These are phyloP conservation scores for Catharanthus roseus DNA, from an alignment of 257 asterid species.

Conservation along the genomic window DNA sequence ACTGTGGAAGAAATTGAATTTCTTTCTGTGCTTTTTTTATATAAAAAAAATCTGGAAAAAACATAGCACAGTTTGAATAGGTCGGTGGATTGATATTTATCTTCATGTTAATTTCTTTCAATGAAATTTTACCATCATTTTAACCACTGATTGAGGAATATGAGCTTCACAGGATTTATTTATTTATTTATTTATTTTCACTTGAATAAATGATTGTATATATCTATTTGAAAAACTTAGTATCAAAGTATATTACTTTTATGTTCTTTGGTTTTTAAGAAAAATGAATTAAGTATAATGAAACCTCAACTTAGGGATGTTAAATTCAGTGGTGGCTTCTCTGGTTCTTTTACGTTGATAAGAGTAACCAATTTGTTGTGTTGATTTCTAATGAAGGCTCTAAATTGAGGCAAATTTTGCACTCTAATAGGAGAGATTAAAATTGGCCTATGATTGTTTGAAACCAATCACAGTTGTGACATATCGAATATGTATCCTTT, in stretches of 20 bases:
- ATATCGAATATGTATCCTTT: background rate
- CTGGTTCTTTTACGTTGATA: background rate
- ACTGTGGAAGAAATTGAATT: background rate
- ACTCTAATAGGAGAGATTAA: background rate
- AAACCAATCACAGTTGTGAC: no score
- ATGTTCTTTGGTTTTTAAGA: background rate
- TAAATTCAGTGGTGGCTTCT: background rate
- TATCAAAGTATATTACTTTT: background rate
- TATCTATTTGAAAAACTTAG: background rate
- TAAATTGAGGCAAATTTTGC: background rate
- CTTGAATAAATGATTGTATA: no score
- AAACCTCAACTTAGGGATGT: background rate
- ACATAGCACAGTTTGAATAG: background rate
- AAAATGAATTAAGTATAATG: background rate
- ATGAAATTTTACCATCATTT: background rate
- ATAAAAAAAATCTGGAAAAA: background rate
- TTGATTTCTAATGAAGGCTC: background rate
- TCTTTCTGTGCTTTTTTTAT: background rate
- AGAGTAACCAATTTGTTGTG: background rate
- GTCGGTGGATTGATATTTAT: background rate
- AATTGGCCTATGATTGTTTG: background rate
- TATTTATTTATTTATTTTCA: no score
- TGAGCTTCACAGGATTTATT: background rate
- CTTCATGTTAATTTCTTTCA: background rate
- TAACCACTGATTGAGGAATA: background rate